Percentiles rank a stretch among this genome's conserved stretches.
These are phyloP conservation scores for Wickerhamomyces tratensis DNA, from an alignment of 805 yeast genomes.

Conservation along the genomic window DNA sequence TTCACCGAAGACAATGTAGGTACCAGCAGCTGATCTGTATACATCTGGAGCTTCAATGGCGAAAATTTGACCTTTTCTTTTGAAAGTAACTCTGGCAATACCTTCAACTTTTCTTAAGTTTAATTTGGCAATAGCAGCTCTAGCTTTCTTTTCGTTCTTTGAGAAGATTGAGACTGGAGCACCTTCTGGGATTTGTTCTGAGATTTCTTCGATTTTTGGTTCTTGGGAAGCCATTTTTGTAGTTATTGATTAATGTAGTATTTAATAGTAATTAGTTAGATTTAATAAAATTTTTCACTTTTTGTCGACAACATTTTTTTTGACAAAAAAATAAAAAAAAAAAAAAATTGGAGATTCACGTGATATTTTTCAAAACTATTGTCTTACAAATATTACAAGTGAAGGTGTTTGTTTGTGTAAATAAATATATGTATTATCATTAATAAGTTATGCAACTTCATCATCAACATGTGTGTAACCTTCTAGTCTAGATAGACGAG, in stretches of 20 bases:
- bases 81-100: slow-evolving; percentile 91
- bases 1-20: slow-evolving; percentile 96
- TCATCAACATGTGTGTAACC: not conserved
- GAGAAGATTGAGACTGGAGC: slow-evolving; percentile 74
- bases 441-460: too few relatives aligned
- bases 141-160: slow-evolving; percentile 93
- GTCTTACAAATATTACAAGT: too few relatives aligned
- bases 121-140: slow-evolving; percentile 79
- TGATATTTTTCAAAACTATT: too few relatives aligned
- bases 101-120: slow-evolving; percentile 88
- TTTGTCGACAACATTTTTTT: slow-evolving; percentile 2
- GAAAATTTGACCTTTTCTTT: slow-evolving; percentile 82
- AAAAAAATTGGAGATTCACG: not conserved
- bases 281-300: slow-evolving; percentile 5
- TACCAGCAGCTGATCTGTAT: slow-evolving; percentile 85
- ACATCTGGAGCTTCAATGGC: slow-evolving; percentile 94
- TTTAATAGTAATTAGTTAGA: not conserved
- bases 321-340: too few relatives aligned
- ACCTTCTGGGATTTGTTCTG: slow-evolving; percentile 62
- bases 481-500: slow-evolving; percentile 19
- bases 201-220: slow-evolving; percentile 24
- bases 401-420: too few relatives aligned
- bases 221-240: slow-evolving; percentile 18
- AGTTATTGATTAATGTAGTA: not conserved
- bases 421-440: too few relatives aligned